Percentiles rank a stretch among this genome's conserved stretches.
Evolutionary conservation across 345 rosid species (phyloP).

Genomic region (Camelina laxa): DNA sequence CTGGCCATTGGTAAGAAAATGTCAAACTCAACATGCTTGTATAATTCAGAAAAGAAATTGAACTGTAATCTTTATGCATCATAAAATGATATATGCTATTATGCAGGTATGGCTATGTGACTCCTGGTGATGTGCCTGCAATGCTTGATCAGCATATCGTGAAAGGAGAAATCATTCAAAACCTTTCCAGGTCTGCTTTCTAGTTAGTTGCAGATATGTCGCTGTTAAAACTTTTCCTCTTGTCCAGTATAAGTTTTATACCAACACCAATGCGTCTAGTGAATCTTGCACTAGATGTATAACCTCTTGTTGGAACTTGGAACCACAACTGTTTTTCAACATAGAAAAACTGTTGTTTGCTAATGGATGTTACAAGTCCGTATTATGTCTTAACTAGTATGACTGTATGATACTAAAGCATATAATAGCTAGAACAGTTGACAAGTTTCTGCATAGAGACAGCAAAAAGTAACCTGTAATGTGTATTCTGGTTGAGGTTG

Average conservation of each 20-base stretch:
- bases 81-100: not conserved
- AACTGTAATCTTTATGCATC: conserved; percentile 8
- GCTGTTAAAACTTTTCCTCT: not conserved
- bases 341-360: not conserved
- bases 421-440: conserved; percentile 2
- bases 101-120: conserved; percentile 95
- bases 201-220: conserved; percentile 21
- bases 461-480: conserved; percentile 2
- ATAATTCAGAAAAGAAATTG: not conserved
- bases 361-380: conserved; percentile 4
- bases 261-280: conserved; percentile 6
- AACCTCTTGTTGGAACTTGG: not conserved
- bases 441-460: conserved; percentile 8
- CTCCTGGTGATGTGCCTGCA: conserved; percentile 87
- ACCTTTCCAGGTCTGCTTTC: conserved; percentile 75
- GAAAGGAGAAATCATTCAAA: conserved; percentile 68
- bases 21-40: conserved; percentile 2
- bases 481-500: conserved; percentile 10
- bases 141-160: conserved; percentile 88
- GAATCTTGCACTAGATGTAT: conserved; percentile 4
- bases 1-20: conserved; percentile 77
- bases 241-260: not conserved
- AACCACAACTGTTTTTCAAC: not conserved
- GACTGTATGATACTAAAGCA: not conserved
- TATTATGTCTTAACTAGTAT: not conserved